Conservation (phyloP, 148 eudicot species). For the Rhododendron ferrugineum region DNA sequence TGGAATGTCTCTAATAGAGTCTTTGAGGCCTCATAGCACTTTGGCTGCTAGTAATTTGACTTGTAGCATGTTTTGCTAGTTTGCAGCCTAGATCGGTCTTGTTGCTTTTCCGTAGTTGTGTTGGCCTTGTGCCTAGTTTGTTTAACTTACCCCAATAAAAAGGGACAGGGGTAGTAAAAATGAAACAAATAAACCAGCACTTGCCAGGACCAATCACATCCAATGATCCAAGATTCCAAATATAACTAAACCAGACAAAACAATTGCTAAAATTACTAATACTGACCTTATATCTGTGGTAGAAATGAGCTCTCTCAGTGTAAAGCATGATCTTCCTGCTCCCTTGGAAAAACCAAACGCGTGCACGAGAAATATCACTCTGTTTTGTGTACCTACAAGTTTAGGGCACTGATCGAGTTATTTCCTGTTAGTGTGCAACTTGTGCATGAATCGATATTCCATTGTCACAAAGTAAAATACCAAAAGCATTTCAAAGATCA, state of each 20-base stretch:
- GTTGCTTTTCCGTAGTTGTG: background rate
- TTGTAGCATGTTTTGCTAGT: background rate
- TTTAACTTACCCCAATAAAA: background rate
- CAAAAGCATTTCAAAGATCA: background rate
- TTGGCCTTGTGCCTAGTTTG: background rate
- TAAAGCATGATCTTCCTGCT: slow-evolving; percentile 76
- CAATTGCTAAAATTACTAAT: background rate
- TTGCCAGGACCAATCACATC: background rate
- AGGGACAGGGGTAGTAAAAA: background rate
- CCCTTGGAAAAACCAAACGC: slow-evolving; percentile 71
- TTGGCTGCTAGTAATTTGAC: background rate
- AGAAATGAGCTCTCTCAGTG: slow-evolving; percentile 93
- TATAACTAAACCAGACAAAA: background rate
- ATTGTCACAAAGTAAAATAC: background rate
- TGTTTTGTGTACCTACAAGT: slow-evolving; percentile 60
- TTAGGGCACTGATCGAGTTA: background rate
- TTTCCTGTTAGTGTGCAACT: background rate
- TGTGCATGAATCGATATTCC: background rate
- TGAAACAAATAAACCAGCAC: background rate
- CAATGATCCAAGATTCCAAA: background rate
- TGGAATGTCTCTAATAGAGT: background rate
- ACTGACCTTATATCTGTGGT: slow-evolving; percentile 87
- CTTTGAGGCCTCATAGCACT: background rate
- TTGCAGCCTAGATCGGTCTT: background rate
- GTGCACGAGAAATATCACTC: slow-evolving; percentile 79